Evolutionary conservation across 2,329 filamentous ascomycete genomes (phyloP), one percentile per base, ranked within the genome.

Genomic region (Chaetomium sp.): DNA sequence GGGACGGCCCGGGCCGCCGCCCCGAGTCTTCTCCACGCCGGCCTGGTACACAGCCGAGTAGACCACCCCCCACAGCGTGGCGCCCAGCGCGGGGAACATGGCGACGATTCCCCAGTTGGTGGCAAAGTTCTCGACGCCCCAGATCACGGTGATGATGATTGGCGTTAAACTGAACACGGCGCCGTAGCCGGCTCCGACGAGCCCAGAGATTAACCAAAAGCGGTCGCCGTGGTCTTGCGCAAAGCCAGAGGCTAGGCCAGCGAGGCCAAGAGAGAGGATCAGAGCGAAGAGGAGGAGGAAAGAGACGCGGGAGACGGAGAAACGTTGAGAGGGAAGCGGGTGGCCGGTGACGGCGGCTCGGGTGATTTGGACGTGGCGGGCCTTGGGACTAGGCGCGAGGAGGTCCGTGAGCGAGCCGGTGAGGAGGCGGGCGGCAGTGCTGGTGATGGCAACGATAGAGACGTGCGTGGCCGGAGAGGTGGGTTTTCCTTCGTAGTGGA

Each of bases 41-140:
- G 77, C 78, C 70, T 94, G 85, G 66, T 95, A 95, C 2, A 89
- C 84, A 0, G 78, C 81, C 5, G 88, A 89, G 69, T 97, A 99
- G n/a, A 96, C 75, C 0, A 94, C 71, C 0, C 91, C 90, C 91
- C 92, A 99, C 36, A 96, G 79, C 0, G 90, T 90, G 0, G 92
- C 91, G 0, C 92, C 94, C 0, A 88, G 73, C 0, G 94, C 94
- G 2, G 94, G 94, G 55, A 92, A 85, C 77, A 95, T 94, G 43
- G 91, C 91, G 6, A 97, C 85, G 59, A 97, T 91, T 8, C 94
- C 94, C 85, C 92, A 99, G 66, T 99, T 97, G 0, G 94, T 99
- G 56, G 90, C 94, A 68, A 99, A 97, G 69, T 97, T 99, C 75
- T 97, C 91, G 0, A 96, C 91, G 33, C 94, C 94, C 94, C 94